Evolutionary conservation across 768 basidiomycete genomes (phyloP).

Genomic region (Flagelloscypha sp.): DNA sequence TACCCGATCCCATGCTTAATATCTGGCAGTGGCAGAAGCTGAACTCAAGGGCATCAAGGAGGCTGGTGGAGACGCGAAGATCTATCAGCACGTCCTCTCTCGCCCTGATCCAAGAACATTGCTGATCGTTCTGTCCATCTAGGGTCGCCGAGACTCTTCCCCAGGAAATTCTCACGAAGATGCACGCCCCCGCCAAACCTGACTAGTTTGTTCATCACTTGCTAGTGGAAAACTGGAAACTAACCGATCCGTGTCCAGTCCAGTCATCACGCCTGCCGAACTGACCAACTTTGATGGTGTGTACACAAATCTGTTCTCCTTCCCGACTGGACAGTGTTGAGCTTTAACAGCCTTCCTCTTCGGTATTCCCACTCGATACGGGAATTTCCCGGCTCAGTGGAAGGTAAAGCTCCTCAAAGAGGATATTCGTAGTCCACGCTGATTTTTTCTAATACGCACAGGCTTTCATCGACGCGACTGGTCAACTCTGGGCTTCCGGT

Average conservation of each 20-base stretch:
- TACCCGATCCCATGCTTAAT: too few species aligned
- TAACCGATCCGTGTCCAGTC: too few species aligned
- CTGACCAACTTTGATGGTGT: conserved; percentile 56
- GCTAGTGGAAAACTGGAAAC: too few species aligned
- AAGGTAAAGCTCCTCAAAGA: conserved; percentile 33
- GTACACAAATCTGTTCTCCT: too few species aligned
- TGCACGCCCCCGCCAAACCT: conserved; percentile 68
- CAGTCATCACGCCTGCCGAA: conserved; percentile 47
- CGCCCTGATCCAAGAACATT: neutral
- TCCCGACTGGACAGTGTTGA: too few species aligned
- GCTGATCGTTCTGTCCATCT: neutral
- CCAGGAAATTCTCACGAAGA: conserved; percentile 51
- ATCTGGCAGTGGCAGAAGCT: too few species aligned
- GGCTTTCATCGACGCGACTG: conserved; percentile 74
- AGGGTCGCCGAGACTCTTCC: conserved; percentile 78
- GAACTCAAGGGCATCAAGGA: conserved; percentile 37
- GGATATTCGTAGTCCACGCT: conserved; percentile 14
- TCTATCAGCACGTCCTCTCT: conserved; percentile 41
- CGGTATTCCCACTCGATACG: conserved; percentile 76
- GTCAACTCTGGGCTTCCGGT: conserved; percentile 53
- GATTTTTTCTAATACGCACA: conserved; percentile 15
- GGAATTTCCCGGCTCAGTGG: conserved; percentile 74
- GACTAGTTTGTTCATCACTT: too few species aligned
- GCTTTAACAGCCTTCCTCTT: conserved; percentile 71
- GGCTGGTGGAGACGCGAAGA: conserved; percentile 42